Percentiles rank a stretch among this genome's conserved stretches.
These are phyloP conservation scores for Polytrichum commune DNA, from an alignment of 225 moss, liverwort and hornwort species.

Conservation along the genomic window DNA sequence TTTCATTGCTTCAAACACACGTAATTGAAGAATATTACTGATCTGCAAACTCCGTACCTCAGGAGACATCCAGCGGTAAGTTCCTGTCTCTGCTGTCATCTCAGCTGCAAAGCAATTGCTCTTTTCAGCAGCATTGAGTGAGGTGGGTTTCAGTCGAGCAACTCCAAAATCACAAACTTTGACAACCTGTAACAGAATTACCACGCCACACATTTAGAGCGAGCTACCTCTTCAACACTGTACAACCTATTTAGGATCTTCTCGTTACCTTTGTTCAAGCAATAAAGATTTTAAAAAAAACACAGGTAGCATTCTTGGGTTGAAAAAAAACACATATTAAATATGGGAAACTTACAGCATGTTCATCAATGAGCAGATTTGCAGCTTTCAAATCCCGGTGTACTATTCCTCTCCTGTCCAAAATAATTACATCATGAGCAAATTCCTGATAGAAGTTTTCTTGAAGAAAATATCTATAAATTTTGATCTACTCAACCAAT, in stretches of 20 bases:
- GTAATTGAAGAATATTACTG: no score
- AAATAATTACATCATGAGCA: background rate
- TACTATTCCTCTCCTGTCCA: constrained; percentile 74
- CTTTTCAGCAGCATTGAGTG: constrained; percentile 45
- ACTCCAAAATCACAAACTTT: constrained; percentile 99
- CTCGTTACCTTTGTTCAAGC: no score
- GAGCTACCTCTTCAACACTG: no score
- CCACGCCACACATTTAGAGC: no score
- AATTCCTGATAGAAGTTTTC: no score
- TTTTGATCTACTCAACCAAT: no score
- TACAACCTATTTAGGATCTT: no score
- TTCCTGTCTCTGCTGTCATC: constrained; percentile 99
- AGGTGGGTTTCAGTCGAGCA: constrained; percentile 82
- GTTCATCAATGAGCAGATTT: constrained; percentile 90
- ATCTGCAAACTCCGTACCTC: constrained; percentile 44
- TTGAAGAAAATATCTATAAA: no score
- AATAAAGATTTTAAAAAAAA: no score
- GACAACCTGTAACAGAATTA: constrained; percentile 61
- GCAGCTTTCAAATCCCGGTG: constrained; percentile 89
- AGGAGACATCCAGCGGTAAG: constrained; percentile 98
- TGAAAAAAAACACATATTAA: background rate
- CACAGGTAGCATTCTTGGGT: background rate
- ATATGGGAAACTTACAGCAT: constrained; percentile 54
- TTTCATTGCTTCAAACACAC: no score
- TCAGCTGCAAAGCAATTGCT: constrained; percentile 60